A percentile compares a stretch with the other conserved stretches of the same genome.
phyloP scores from a whole-genome alignment of 441 rosid species.

The Syzygium syzygioides region DNA sequence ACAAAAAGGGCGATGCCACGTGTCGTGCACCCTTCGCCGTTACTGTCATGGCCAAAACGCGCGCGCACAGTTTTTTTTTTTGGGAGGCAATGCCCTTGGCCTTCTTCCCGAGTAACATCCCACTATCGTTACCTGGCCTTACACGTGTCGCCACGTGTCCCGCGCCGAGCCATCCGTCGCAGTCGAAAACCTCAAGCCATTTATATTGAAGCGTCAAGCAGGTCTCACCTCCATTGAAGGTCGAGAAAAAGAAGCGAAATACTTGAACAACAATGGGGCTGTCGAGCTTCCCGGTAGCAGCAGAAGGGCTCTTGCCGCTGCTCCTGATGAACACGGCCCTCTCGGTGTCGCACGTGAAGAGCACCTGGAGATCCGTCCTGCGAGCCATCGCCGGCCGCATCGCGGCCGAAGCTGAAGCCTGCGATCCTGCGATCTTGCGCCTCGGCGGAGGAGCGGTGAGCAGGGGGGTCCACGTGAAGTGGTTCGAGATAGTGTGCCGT shows the following conservation, averaged over 20 bases:
- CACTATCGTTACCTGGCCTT: background rate
- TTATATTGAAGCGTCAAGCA: background rate
- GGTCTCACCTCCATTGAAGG: background rate
- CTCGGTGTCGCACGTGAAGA: constrained; percentile 59
- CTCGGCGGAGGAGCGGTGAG: background rate
- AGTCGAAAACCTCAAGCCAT: background rate
- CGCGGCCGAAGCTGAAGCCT: constrained; percentile 11
- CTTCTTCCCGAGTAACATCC: background rate
- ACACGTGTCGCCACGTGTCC: constrained; percentile 43
- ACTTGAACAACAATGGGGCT: constrained; percentile 55
- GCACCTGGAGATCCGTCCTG: constrained; percentile 46
- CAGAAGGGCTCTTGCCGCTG: constrained; percentile 64
- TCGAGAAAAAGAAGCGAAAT: background rate
- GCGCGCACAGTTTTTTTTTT: background rate
- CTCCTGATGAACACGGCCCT: constrained; percentile 68
- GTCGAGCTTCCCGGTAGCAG: constrained; percentile 52
- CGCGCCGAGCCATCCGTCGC: background rate
- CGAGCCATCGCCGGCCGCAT: background rate
- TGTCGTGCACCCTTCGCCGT: constrained; percentile 11
- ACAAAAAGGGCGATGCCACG: constrained; percentile 22
- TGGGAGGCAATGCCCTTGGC: background rate
- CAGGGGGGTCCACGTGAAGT: background rate
- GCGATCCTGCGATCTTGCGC: constrained; percentile 5
- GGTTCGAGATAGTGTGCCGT: background rate
- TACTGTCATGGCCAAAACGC: background rate